These are phyloP conservation scores for Boletus vinaceobasis DNA, from an alignment of 768 basidiomycete genomes.

Conservation along the genomic window DNA sequence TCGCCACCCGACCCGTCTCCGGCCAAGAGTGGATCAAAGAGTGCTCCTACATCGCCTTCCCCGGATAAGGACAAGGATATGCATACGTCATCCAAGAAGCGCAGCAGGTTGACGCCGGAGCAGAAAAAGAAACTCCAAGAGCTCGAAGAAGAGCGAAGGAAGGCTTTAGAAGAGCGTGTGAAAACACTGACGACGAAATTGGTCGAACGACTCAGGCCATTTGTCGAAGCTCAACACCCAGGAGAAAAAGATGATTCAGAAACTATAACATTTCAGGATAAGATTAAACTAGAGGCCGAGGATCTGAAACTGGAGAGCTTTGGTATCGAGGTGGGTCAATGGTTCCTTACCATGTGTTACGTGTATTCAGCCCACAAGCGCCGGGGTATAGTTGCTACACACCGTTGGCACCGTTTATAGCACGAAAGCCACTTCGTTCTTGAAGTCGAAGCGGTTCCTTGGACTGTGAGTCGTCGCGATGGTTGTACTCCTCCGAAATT, in stretches of 20 bases:
- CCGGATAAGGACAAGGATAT: slow-evolving; percentile 41
- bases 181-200: slow-evolving; percentile 73
- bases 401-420: slow-evolving; percentile 91
- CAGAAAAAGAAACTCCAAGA: slow-evolving; percentile 81
- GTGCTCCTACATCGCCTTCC: slow-evolving; percentile 21
- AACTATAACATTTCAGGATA: slow-evolving; percentile 71
- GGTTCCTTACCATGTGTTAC: neutral
- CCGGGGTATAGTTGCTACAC: slow-evolving; percentile 62
- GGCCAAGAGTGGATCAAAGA: slow-evolving; percentile 20
- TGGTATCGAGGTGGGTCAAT: slow-evolving; percentile 76
- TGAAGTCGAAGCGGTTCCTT: slow-evolving; percentile 89
- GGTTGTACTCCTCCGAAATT: slow-evolving; percentile 1
- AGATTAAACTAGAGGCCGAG: slow-evolving; percentile 80
- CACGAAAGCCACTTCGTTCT: slow-evolving; percentile 85
- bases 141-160: slow-evolving; percentile 76
- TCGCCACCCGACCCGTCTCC: slow-evolving; percentile 16
- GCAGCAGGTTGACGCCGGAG: slow-evolving; percentile 66
- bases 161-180: slow-evolving; percentile 77
- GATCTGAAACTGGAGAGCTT: slow-evolving; percentile 97
- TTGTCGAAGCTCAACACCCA: slow-evolving; percentile 85
- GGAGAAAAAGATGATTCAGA: slow-evolving; percentile 81
- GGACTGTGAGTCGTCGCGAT: slow-evolving; percentile 64
- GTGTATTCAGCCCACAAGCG: neutral
- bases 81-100: slow-evolving; percentile 28
- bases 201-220: slow-evolving; percentile 79